Conservation (phyloP, 805 yeast species). For the Metschnikowia lachancei region DNA sequence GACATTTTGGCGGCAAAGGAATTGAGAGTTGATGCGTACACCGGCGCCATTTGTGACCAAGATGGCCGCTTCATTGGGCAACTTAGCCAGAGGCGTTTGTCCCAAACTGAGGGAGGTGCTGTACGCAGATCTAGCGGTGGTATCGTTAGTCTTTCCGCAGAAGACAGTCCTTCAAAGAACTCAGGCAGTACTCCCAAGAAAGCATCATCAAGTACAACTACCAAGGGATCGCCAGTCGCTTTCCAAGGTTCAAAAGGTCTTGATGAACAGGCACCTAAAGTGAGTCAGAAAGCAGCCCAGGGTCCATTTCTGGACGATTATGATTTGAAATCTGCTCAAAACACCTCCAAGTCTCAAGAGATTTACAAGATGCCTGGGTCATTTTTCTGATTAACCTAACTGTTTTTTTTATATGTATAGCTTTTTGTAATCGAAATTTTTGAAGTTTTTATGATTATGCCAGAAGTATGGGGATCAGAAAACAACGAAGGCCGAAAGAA, state of each 20-base stretch:
- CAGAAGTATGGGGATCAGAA: no score
- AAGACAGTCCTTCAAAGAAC: neutral
- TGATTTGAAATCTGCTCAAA: constrained; percentile 6
- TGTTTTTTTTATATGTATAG: neutral
- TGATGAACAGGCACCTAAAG: neutral
- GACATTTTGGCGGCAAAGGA: constrained; percentile 24
- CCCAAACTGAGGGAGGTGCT: constrained; percentile 7
- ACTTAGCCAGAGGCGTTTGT: constrained; percentile 17
- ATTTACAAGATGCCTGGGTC: constrained; percentile 14
- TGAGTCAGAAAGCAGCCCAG: constrained; percentile 1
- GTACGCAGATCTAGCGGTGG: constrained; percentile 11
- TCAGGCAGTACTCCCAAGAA: no score
- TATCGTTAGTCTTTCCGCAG: constrained; percentile 8
- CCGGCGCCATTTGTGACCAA: constrained; percentile 32
- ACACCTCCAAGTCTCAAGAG: constrained; percentile 1
- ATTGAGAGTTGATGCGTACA: constrained; percentile 29
- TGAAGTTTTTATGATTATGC: neutral
- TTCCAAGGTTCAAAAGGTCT: neutral
- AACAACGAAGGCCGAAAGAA: no score
- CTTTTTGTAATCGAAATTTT: neutral
- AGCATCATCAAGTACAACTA: no score
- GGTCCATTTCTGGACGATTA: constrained; percentile 7
- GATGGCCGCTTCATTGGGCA: constrained; percentile 21
- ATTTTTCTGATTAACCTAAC: constrained; percentile 1
- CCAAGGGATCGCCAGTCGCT: no score